Percentiles rank a stretch among this genome's conserved stretches.
Evolutionary conservation across 805 yeast species (phyloP).

Genomic region (Starmerella lactis-condensi): DNA sequence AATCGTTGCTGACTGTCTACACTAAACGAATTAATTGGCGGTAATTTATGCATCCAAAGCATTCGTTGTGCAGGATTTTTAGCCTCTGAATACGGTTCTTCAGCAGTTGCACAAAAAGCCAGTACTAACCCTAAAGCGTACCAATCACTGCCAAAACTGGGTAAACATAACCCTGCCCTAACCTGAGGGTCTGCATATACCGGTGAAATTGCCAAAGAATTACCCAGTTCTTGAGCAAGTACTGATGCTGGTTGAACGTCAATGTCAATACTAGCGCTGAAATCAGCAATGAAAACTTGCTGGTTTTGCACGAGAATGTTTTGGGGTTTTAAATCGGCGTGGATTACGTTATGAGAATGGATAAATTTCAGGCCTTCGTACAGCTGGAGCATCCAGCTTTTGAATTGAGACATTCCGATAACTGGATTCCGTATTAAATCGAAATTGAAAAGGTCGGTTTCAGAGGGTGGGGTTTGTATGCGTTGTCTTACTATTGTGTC

Average conservation of each 20-base stretch:
- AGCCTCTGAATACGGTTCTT: constrained; percentile 26
- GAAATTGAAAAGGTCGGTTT: constrained; percentile 11
- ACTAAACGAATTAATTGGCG: constrained; percentile 17
- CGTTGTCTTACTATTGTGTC: constrained; percentile 4
- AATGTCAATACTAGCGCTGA: constrained; percentile 21
- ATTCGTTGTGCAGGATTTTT: constrained; percentile 21
- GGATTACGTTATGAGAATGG: constrained; percentile 22
- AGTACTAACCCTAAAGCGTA: constrained; percentile 32
- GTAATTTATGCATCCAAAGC: constrained; percentile 19
- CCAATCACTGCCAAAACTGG: constrained; percentile 27
- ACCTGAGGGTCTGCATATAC: constrained; percentile 34
- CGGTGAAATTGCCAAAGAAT: constrained; percentile 21
- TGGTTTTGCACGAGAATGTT: constrained; percentile 23
- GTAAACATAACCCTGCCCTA: constrained; percentile 17
- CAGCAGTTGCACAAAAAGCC: constrained; percentile 30
- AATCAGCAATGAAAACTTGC: constrained; percentile 30
- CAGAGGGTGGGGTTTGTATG: constrained; percentile 4
- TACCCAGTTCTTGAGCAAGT: constrained; percentile 8
- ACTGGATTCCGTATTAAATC: constrained; percentile 11
- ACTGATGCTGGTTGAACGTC: constrained; percentile 11
- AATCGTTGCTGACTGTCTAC: constrained; percentile 13
- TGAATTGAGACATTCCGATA: constrained; percentile 16
- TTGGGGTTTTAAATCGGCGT: constrained; percentile 33
- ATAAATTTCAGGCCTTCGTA: constrained; percentile 15
- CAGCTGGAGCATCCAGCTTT: constrained; percentile 17